Evolutionary conservation across 495 filamentous ascomycete species (phyloP), one percentile per base, ranked within the genome.

Genomic region (Mycothermus thermophilus): DNA sequence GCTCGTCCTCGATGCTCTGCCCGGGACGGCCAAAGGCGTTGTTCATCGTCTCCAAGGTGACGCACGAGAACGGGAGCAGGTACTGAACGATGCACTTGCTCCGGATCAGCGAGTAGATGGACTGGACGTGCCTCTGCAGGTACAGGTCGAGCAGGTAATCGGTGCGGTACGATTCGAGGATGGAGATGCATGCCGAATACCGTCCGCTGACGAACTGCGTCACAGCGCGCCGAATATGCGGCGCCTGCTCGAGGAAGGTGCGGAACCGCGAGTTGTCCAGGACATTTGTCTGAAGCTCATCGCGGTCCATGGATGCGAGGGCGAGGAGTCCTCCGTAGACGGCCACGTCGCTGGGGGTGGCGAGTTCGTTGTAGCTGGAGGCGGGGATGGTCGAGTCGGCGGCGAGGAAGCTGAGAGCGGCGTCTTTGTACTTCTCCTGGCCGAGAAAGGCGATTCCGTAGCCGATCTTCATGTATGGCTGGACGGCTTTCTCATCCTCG

Each of bases 21-120:
- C 58, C 68, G 4, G 59, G 46, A 23, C 74, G 41, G 7, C 54
- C 60, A 41, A 86, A 88, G 8, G 77, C 72, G 22, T 66, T 63
- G 8, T 75, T 68, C 69, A 90, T 71, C 15, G 69, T 79, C 8
- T 73, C 66, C 5, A 90, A 56, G 3, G 71, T 80, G 28, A 86
- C 79, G 25, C 72, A 74, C 16, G 74, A 84, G 53, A 84, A 90
- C 1, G 83, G 83, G 16, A 83, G 64, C 31, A 85, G 74, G 54
- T 93, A 96, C 52, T 94, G 84, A 32, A 88, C 70, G 41, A 97
- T 95, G 36, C 85, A 80, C 55, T 95, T 95, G 46, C 71, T 80
- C 41, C 92, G 72, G 47, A 97, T 80, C 29, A 63, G 57, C 14
- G 66, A 59, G 58, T 81, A 85, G 17, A 97, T 60, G 4, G 61